A percentile compares a stretch with the other conserved stretches of the same genome.
Evolutionary conservation across 192 early-diverging fungal genomes (phyloP).

Genomic region (Globomyces pollinis-pini): DNA sequence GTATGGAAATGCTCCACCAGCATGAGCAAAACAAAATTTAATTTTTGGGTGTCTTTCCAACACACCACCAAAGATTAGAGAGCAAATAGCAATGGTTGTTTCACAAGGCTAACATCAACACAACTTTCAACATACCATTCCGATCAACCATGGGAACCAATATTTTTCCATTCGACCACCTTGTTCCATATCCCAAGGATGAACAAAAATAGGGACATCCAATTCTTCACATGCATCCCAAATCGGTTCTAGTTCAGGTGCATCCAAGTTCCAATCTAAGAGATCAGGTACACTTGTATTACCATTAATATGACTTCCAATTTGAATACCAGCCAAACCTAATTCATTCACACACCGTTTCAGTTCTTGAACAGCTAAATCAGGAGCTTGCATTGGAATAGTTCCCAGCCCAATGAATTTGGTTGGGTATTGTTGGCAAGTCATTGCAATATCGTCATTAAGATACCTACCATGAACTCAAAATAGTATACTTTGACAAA

Average conservation of each 20-base stretch:
- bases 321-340: slow-evolving; percentile 54
- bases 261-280: slow-evolving; percentile 67
- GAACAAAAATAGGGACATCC: slow-evolving; percentile 53
- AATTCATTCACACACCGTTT: slow-evolving; percentile 57
- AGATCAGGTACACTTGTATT: no score
- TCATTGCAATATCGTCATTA: slow-evolving; percentile 31
- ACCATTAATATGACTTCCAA: slow-evolving; percentile 47
- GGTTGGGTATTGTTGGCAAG: slow-evolving; percentile 49
- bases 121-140: slow-evolving; percentile 38
- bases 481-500: slow-evolving; percentile 19
- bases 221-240: slow-evolving; percentile 62
- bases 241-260: slow-evolving; percentile 55
- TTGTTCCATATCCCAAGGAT: slow-evolving; percentile 61
- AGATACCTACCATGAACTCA: no score
- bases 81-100: slow-evolving; percentile 59
- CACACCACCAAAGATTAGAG: slow-evolving; percentile 59
- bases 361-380: slow-evolving; percentile 53
- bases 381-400: slow-evolving; percentile 61
- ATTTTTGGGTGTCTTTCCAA: slow-evolving; percentile 54
- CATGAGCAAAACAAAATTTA: slow-evolving; percentile 55
- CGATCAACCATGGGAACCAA: slow-evolving; percentile 61
- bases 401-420: slow-evolving; percentile 58
- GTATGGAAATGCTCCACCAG: slow-evolving; percentile 56
- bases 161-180: slow-evolving; percentile 56
- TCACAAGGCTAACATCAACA: slow-evolving; percentile 45